Evolutionary conservation across 1,284 basidiomycete genomes (phyloP), one percentile per base, ranked within the genome.

Genomic region (Peniophora sp.): DNA sequence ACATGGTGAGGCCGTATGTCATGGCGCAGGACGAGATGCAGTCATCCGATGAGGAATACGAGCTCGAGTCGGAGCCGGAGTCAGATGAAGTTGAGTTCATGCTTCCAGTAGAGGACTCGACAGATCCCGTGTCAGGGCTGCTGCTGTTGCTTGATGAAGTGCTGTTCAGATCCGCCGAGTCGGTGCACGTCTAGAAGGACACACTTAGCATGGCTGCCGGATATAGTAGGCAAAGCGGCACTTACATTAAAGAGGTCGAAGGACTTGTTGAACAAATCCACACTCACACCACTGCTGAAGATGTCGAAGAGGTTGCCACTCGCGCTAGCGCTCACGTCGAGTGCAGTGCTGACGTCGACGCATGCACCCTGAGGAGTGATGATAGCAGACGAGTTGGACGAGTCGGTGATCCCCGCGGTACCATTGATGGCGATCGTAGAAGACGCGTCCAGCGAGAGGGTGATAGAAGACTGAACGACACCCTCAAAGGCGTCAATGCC

Each of bases 381-480:
- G 20, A 24, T 24, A n/a, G 43, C 23, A 15, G 37, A n/a, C 5
- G 37, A 41, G 37, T 20, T 20, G 10, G 24, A 32, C 27, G 17
- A 17, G 3, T n/a, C 49, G n/a, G 18, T 27, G 17, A 41, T 5
- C n/a, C 37, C 37, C 8, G 52, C 48, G 11, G 44, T 41, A 1
- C 52, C 55, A 11, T 46, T 48, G 34, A 51, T 69, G 27, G 68
- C 60, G 52, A 76, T 58, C 5, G 60, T 62, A 0, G 72, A 72
- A 39, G 64, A 67, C 6, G 70, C 64, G 53, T 77, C 75, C 32
- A 78, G 62, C 20, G 69, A 63, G 42, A 78, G 59, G 61, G 69
- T 73, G 27, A 77, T 59, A 3, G 63, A 62, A 22, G 74, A 69
- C 15, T 67, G 55, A 5, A 64, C 67, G 5, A 60, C 50, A 43